phyloP scores from a whole-genome alignment of 2,329 filamentous ascomycete species.

The Calonectria hongkongensis region DNA sequence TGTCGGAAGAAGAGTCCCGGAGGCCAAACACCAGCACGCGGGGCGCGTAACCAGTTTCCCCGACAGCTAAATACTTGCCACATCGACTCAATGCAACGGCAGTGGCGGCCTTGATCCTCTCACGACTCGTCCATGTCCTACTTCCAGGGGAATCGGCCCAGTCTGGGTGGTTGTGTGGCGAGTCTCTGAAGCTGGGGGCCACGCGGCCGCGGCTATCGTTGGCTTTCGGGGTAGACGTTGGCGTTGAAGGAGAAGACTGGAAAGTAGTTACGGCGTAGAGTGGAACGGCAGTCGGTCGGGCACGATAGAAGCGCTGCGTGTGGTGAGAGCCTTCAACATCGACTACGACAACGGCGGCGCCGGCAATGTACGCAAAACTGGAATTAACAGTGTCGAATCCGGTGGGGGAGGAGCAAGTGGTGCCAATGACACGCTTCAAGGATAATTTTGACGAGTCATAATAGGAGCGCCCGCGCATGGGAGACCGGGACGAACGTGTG shows the following conservation, averaged over 20 bases:
- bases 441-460: slow-evolving; percentile 79
- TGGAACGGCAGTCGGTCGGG: slow-evolving; percentile 85
- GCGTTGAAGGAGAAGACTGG: slow-evolving; percentile 70
- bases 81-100: slow-evolving; percentile 92
- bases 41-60: slow-evolving; percentile 96
- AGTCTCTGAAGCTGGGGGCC: slow-evolving; percentile 69
- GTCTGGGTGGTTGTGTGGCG: slow-evolving; percentile 66
- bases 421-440: slow-evolving; percentile 90
- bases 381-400: slow-evolving; percentile 89
- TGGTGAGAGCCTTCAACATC: slow-evolving; percentile 81
- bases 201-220: slow-evolving; percentile 78
- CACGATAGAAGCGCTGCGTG: slow-evolving; percentile 92
- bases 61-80: slow-evolving; percentile 90
- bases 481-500: slow-evolving; percentile 77
- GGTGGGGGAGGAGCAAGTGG: slow-evolving; percentile 88
- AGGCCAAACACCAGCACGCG: slow-evolving; percentile 93
- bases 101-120: slow-evolving; percentile 95
- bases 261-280: slow-evolving; percentile 73
- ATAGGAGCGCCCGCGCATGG: slow-evolving; percentile 69
- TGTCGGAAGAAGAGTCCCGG: slow-evolving; percentile 85
- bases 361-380: slow-evolving; percentile 92
- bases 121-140: slow-evolving; percentile 90
- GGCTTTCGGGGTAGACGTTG: slow-evolving; percentile 75
- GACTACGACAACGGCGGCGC: slow-evolving; percentile 93
- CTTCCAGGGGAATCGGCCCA: slow-evolving; percentile 78